Evolutionary conservation across 345 rosid species (phyloP), one percentile per base, ranked within the genome.

Genomic region (Eucalyptus erythrocorys): DNA sequence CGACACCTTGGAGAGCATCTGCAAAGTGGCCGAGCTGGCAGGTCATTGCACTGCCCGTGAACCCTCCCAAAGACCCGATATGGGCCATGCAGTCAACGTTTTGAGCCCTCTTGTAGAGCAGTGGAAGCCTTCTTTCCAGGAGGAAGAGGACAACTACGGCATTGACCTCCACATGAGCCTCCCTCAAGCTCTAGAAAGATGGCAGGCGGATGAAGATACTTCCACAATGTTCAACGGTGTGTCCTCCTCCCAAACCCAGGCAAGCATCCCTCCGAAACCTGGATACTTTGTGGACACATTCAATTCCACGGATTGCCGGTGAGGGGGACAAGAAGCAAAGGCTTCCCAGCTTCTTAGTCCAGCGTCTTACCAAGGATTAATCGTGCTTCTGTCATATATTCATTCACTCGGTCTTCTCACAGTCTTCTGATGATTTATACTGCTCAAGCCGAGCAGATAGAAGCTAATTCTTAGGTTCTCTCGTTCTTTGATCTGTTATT

Each of bases 11-110:
- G 94, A 86, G 51, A 95, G 94, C 92, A 93, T 97, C 40, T 76
- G 71, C 89, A 94, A 92, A 87, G 98, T 96, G n/a, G 96, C 95
- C 19, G 96, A 97, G 90, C 92, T 97, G 27, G 97, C 99, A 21
- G 99, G 97, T 59, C 98, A 97, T 43, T 97, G 99, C 94, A 97
- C 99, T 21, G 95, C 95, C 19, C 92, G 96, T 0, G 99, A 97
- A 86, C 98, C 99, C 21, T 84, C 89, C 64, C 99, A 94, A 87
- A 92, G 98, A 92, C 99, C 99, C 5, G 99, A 96, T 89, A 96
- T 97, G 96, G 97, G 99, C 22, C 98, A 96, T 37, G 98, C 95
- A 1, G 99, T 97, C 47, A 94, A 94, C 66, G 92, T 96, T 11
- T 66, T 97, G 27, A 94, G 93, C 50, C 98, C 99, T 9, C 95